Conservation (phyloP, 2,329 filamentous ascomycete genomes). For the Fusarium sp. region DNA sequence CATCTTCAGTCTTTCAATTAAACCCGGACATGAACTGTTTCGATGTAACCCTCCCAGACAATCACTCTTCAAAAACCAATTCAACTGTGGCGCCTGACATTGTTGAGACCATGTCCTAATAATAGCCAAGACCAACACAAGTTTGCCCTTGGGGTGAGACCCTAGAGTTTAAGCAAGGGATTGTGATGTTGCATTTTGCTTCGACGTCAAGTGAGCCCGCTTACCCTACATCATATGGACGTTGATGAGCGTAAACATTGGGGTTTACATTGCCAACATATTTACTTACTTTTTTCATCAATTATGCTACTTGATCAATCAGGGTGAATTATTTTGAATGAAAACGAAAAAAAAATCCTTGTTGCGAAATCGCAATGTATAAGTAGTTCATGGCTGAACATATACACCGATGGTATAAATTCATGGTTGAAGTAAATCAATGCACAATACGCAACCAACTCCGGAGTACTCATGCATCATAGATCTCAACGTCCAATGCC, state of each 20-base stretch:
- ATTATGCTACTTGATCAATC: not conserved
- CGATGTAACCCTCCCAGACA: not conserved
- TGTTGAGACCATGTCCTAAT: not conserved
- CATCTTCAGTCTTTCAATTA: conserved; percentile 1
- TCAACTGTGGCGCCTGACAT: not conserved
- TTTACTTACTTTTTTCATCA: not conserved
- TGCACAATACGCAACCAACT: not conserved
- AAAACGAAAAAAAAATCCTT: not conserved
- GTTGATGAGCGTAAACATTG: not conserved
- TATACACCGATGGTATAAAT: not conserved
- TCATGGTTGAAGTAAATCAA: not conserved
- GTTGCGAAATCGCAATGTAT: not conserved
- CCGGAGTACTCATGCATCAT: not conserved
- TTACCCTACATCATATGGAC: not conserved
- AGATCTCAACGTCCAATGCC: not conserved
- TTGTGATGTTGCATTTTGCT: not conserved
- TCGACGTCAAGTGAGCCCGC: not conserved
- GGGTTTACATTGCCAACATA: not conserved
- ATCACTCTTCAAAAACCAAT: not conserved
- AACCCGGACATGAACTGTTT: conserved; percentile 17
- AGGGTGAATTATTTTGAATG: not conserved
- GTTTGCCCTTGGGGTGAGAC: not conserved
- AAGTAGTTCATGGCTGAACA: not conserved
- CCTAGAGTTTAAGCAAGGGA: not conserved
- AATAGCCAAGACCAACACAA: not conserved